These are phyloP conservation scores for Plasmodium ovale DNA, from an alignment of 169 alveolate species.

Conservation along the genomic window DNA sequence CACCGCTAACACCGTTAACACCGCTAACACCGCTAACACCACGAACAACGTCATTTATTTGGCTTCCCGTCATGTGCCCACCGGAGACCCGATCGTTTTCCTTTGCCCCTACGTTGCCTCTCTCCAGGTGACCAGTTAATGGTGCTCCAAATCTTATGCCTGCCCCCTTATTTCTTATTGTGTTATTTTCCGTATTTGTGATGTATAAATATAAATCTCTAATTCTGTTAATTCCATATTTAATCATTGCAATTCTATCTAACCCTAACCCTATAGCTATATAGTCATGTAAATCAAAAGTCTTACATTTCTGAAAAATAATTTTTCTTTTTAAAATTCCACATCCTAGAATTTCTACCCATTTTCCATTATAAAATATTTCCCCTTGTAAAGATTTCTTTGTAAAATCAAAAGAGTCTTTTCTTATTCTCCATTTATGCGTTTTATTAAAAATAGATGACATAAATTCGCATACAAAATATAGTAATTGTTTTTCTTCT, in stretches of 20 bases:
- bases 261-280: conserved; percentile 72
- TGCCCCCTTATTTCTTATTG: background rate
- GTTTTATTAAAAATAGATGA: conserved; percentile 10
- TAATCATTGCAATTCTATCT: conserved; percentile 71
- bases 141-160: background rate
- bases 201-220: conserved; percentile 68
- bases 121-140: background rate
- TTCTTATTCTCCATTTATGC: conserved; percentile 50
- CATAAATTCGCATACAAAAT: conserved; percentile 30
- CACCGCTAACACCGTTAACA: background rate
- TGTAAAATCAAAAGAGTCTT: conserved; percentile 72
- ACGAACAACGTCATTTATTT: background rate
- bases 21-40: background rate
- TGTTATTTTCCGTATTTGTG: conserved; percentile 27
- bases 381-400: conserved; percentile 60
- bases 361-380: conserved; percentile 63
- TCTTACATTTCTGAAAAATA: conserved; percentile 34
- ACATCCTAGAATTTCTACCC: conserved; percentile 75
- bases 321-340: conserved; percentile 72
- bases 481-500: conserved; percentile 35
- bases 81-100: background rate
- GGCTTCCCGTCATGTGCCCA: background rate
- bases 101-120: background rate
- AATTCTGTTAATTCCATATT: conserved; percentile 33
- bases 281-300: conserved; percentile 63